Evolutionary conservation across 768 basidiomycete species (phyloP), one percentile per base, ranked within the genome.

Genomic region (Leccinum subtestaceum): DNA sequence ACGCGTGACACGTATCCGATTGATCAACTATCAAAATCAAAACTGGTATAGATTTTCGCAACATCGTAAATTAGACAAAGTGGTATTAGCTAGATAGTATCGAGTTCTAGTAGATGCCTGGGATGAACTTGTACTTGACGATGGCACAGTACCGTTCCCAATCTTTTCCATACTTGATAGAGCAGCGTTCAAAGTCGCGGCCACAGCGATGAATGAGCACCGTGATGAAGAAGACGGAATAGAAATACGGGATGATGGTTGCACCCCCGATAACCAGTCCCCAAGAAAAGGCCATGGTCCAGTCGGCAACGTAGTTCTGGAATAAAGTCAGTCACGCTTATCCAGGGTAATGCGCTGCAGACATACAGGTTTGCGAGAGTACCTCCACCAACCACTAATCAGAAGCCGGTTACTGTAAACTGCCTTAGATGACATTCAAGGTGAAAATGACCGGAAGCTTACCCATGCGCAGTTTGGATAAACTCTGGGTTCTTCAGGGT

Each of bases 381-480:
- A 95, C 46, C 79, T 83, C 97, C 97, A 99, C 90, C 91, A 95
- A 27, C 97, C 97, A 61, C 87, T 88, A 10, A 90, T 89, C 59
- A 99, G 79, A 10, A 99, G 85, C 57, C 93, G 90, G 70, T 95
- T 97, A 23, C 93, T 91, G 60, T 13, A n/a, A 58, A 51, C 57
- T 23, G 29, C 17, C 7, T 69, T 27, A 70, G 53, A 46, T 1
- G 19, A 25, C 21, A 58, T 46, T 29, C 59, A 31, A 52, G 32
- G 23, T 21, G 12, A 29, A 38, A 34, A 49, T 56, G 58, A 55
- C 48, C 6, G 40, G 6, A 25, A 19, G 59, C 78, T 57, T 68
- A 91, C 91, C 94, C 96, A 75, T 98, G 94, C 31, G 87, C 87
- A 45, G 97, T 98, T 75, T 98, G 88, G 64, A 99, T 91, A 73